Base-by-base conservation (phyloP, 306 rosid genomes). In the Neltuma alba region DNA sequence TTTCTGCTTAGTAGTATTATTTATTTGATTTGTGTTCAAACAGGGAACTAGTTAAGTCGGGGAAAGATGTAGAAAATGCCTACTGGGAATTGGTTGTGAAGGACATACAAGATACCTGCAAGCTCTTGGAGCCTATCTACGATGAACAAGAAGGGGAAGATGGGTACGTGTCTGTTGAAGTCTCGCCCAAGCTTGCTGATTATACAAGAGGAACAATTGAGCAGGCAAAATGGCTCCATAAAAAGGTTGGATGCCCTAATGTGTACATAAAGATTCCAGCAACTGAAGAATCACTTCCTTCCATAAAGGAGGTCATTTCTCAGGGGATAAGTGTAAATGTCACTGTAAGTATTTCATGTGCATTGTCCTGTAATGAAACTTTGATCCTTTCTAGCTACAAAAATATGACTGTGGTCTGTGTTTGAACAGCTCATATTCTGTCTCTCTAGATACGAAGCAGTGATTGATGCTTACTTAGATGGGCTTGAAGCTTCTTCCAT, bases 31-130 rank as follows among this genome's bases (percentile, higher is more conserved):
- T 48, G 15, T 42, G 76, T 72, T 64, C 71, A 78, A 80, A 18
- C 89, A 92, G 99, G 84, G 87, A 90, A 62, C 85, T 95, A 38
- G 79, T 90, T 41, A 85, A 84, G 38, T 81, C 86, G 28, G 98
- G 99, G 74, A 95, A 90, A 70, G 94, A 86, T 87, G 82, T 84
- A 52, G 98, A 95, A 86, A 82, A 42, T 90, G 94, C 84, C 64
- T 92, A 90, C 57, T 91, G 98, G 99, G 99, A 95, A 78, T 88
- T 92, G 72, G 99, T 95, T 76, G 96, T 91, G 86, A 92, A 92
- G 91, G 99, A 91, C 89, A 92, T 95, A 67, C 86, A 91, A 54
- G 97, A 95, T 82, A 93, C 97, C 8, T 92, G 89, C 92, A 90
- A 92, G 76, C 89, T 92, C 72, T 89, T 95, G 84, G 97, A 91